Conservation (phyloP, 2,329 filamentous ascomycete species). For the Trichoderma simmonsii region DNA sequence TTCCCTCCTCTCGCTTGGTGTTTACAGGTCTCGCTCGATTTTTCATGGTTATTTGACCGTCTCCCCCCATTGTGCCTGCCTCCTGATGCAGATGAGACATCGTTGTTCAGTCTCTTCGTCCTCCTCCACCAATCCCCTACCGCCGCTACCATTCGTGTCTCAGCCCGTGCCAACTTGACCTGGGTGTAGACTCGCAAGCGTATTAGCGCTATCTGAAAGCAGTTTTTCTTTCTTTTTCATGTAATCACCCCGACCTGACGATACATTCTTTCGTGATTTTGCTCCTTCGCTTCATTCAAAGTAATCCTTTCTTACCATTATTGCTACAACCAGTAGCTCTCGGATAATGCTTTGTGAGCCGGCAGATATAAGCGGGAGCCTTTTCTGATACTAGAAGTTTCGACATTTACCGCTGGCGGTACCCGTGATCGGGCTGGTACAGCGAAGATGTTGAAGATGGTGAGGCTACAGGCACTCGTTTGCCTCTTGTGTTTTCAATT, state of each 20-base stretch:
- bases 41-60: not conserved
- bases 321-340: not conserved
- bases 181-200: not conserved
- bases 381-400: slow-evolving; percentile 20
- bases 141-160: slow-evolving; percentile 11
- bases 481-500: slow-evolving; percentile 39
- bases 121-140: slow-evolving; percentile 3
- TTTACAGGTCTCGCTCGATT: not conserved
- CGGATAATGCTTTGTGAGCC: slow-evolving; percentile 24
- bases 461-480: slow-evolving; percentile 38
- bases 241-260: not conserved
- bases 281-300: not conserved
- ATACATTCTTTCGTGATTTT: slow-evolving; percentile 11
- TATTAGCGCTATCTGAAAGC: not conserved
- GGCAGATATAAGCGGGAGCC: slow-evolving; percentile 21
- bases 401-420: slow-evolving; percentile 7
- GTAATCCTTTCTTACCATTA: not conserved
- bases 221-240: not conserved
- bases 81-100: slow-evolving; percentile 14
- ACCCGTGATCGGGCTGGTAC: not conserved
- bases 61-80: slow-evolving; percentile 6
- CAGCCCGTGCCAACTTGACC: slow-evolving; percentile 8
- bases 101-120: not conserved
- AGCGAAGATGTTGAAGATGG: slow-evolving; percentile 35
- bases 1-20: not conserved